Evolutionary conservation across 257 asterid species (phyloP).

Genomic region (Perilla frutescens): DNA sequence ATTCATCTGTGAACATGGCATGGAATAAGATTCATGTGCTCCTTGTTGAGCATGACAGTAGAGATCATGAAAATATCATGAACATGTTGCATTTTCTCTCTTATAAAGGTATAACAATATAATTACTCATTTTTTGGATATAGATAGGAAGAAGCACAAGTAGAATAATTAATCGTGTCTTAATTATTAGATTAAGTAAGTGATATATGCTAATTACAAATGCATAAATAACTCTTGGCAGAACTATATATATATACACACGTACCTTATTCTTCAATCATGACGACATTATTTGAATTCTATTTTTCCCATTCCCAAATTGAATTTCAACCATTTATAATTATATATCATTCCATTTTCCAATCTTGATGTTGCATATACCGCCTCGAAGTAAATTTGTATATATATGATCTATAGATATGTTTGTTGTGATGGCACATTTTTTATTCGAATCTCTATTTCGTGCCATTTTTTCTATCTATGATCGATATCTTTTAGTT

Average conservation of each 20-base stretch:
- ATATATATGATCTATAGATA: not conserved
- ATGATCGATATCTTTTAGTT: too few relatives aligned
- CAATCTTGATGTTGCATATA: not conserved
- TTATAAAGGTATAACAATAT: slow-evolving; percentile 32
- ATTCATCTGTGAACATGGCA: slow-evolving; percentile 12
- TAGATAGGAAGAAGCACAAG: too few relatives aligned
- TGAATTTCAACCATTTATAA: too few relatives aligned
- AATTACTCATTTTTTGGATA: not conserved
- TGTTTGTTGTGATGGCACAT: not conserved
- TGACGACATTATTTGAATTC: too few relatives aligned
- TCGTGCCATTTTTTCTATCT: too few relatives aligned
- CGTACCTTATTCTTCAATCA: too few relatives aligned
- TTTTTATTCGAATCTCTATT: not conserved
- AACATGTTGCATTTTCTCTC: slow-evolving; percentile 31
- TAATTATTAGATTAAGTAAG: too few relatives aligned
- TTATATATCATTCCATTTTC: not conserved
- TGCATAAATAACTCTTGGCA: too few relatives aligned
- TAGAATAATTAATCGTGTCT: too few relatives aligned
- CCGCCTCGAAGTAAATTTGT: not conserved
- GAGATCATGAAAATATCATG: slow-evolving; percentile 26
- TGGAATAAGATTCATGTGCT: slow-evolving; percentile 30
- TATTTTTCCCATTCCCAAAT: too few relatives aligned
- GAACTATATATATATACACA: too few relatives aligned
- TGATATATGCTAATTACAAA: too few relatives aligned
- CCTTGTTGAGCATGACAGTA: slow-evolving; percentile 30